phyloP scores from a whole-genome alignment of 345 rosid genomes.

The Lepidium sativum region DNA sequence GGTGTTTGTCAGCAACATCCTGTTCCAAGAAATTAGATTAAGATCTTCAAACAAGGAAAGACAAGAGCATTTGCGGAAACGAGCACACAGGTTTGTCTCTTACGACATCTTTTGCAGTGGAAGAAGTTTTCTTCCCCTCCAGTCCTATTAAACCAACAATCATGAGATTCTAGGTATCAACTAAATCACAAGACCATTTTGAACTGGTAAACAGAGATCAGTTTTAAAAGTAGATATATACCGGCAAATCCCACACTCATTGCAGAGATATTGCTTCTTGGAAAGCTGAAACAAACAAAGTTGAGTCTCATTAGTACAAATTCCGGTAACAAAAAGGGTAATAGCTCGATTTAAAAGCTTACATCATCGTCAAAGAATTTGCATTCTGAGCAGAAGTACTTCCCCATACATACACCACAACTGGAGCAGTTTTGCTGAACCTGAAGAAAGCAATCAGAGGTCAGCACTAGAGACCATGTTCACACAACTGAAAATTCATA shows the following conservation, averaged over 20 bases:
- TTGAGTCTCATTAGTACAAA: not conserved
- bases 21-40: not conserved
- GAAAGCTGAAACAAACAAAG: slow-evolving; percentile 31
- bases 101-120: slow-evolving; percentile 53
- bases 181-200: not conserved
- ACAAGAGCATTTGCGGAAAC: not conserved
- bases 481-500: not conserved
- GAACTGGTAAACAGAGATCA: not conserved
- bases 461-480: not conserved
- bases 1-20: slow-evolving; percentile 67
- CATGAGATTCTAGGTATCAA: too few relatives aligned
- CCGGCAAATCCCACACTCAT: slow-evolving; percentile 62
- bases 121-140: slow-evolving; percentile 53
- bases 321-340: not conserved
- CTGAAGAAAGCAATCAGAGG: slow-evolving; percentile 21
- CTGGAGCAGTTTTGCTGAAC: slow-evolving; percentile 46
- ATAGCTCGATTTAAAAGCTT: slow-evolving; percentile 5
- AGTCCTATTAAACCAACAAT: slow-evolving; percentile 27
- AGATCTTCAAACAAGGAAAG: not conserved
- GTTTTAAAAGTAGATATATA: not conserved
- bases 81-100: slow-evolving; percentile 8
- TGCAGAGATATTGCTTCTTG: slow-evolving; percentile 49
- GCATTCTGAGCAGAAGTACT: slow-evolving; percentile 60
- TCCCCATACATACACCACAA: slow-evolving; percentile 74
- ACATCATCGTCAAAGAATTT: slow-evolving; percentile 74